phyloP scores from a whole-genome alignment of 2,329 filamentous ascomycete species.

The Pseudogymnoascus sp. region DNA sequence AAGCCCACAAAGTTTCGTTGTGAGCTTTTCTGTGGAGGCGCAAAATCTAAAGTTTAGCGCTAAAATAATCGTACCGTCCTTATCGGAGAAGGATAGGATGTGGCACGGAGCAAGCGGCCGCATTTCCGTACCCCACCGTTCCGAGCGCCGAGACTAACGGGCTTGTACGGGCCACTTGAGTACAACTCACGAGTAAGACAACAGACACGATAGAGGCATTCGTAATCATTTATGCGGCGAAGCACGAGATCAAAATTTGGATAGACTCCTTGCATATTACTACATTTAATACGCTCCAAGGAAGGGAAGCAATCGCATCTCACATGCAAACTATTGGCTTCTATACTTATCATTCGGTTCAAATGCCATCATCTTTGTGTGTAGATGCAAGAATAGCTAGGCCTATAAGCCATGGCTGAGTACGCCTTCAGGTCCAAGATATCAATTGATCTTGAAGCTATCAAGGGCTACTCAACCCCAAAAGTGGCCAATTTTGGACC shows the following conservation, averaged over 20 bases:
- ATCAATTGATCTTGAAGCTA: not conserved
- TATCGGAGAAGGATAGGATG: not conserved
- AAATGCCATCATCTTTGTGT: not conserved
- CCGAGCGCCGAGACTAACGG: not conserved
- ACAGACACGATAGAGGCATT: not conserved
- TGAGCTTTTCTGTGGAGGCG: conserved; percentile 10
- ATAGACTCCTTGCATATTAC: not conserved
- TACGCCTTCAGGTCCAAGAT: not conserved
- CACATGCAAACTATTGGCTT: not conserved
- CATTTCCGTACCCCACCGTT: not conserved
- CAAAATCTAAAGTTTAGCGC: conserved; percentile 12
- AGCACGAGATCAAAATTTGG: not conserved
- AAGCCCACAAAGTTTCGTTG: conserved; percentile 10
- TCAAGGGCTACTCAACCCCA: not conserved
- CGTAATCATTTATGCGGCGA: not conserved
- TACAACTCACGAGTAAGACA: not conserved
- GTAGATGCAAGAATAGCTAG: not conserved
- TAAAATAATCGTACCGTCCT: conserved; percentile 11
- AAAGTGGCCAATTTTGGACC: not conserved
- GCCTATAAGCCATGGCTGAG: not conserved
- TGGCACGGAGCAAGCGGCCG: conserved; percentile 7
- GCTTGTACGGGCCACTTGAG: not conserved
- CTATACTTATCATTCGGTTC: not conserved
- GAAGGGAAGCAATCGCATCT: not conserved
- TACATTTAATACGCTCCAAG: not conserved